Evolutionary conservation across 1,139 yeast species (phyloP).

Genomic region (Suhomyces guaymorum): DNA sequence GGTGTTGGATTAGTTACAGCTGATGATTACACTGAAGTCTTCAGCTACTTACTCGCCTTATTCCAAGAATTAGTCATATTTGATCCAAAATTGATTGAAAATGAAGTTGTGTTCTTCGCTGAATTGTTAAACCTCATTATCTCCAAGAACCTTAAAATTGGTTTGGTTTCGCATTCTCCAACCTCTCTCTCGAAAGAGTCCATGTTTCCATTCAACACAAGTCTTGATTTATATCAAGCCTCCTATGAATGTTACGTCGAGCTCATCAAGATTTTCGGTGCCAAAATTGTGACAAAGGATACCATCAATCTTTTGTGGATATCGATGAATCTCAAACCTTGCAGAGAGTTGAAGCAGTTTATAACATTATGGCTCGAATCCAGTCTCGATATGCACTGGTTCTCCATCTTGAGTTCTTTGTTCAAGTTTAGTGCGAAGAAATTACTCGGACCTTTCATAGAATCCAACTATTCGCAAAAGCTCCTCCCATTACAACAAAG

Average conservation of each 20-base stretch:
- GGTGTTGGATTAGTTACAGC: conserved; percentile 37
- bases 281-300: conserved; percentile 34
- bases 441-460: conserved; percentile 41
- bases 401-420: conserved; percentile 39
- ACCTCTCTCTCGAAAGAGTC: conserved; percentile 38
- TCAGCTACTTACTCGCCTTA: conserved; percentile 28
- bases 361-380: conserved; percentile 45
- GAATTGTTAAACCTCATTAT: conserved; percentile 35
- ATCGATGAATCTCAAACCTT: conserved; percentile 45
- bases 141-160: conserved; percentile 40
- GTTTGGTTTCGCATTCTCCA: conserved; percentile 35
- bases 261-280: conserved; percentile 41
- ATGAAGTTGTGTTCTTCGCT: conserved; percentile 33
- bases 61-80: conserved; percentile 45
- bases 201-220: conserved; percentile 44
- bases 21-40: conserved; percentile 31
- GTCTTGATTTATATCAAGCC: conserved; percentile 34
- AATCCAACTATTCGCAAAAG: conserved; percentile 42
- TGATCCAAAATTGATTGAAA: conserved; percentile 38
- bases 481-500: conserved; percentile 47
- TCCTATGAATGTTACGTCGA: conserved; percentile 46
- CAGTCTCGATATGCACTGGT: conserved; percentile 42
- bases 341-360: conserved; percentile 35
- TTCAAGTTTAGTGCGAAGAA: conserved; percentile 41
- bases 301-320: conserved; percentile 44